phyloP scores from a whole-genome alignment of 2,329 filamentous ascomycete genomes.

The Phialophora chinensis region DNA sequence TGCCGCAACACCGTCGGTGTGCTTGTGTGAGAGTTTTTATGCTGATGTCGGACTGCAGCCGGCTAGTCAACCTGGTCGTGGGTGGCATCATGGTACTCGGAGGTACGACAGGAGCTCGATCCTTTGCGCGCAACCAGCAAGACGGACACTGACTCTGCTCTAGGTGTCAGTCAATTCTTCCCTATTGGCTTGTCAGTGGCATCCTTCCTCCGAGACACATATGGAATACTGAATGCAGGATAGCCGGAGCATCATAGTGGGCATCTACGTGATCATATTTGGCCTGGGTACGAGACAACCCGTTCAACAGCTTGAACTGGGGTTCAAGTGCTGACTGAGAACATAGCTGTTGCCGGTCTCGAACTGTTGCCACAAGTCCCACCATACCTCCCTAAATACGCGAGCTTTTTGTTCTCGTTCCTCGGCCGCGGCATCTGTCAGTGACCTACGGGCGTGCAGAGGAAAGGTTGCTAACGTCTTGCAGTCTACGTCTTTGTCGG shows the following conservation, averaged over 20 bases:
- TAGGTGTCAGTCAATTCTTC: conserved; percentile 55
- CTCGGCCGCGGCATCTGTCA: conserved; percentile 91
- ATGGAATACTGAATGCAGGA: conserved; percentile 31
- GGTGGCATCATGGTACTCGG: conserved; percentile 87
- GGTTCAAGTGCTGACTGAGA: conserved; percentile 37
- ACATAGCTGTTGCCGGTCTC: conserved; percentile 69
- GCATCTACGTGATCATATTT: conserved; percentile 87
- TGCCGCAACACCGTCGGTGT: neutral
- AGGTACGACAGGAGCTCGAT: conserved; percentile 57
- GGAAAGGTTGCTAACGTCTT: conserved; percentile 21
- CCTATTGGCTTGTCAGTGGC: conserved; percentile 44
- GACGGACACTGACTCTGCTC: conserved; percentile 34
- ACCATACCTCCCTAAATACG: conserved; percentile 88
- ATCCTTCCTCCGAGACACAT: conserved; percentile 6
- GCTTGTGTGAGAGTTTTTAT: neutral
- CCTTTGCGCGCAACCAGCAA: conserved; percentile 38
- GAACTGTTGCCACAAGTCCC: conserved; percentile 87
- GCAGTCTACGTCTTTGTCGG: conserved; percentile 96
- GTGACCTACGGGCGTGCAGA: conserved; percentile 48
- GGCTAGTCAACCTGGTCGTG: conserved; percentile 89
- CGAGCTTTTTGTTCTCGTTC: conserved; percentile 97
- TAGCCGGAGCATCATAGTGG: conserved; percentile 77
- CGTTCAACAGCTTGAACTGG: neutral
- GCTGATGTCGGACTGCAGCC: conserved; percentile 61
- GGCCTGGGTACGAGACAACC: conserved; percentile 69